These are phyloP conservation scores for Cicer arietinum DNA, from an alignment of 306 rosid genomes.

Conservation along the genomic window DNA sequence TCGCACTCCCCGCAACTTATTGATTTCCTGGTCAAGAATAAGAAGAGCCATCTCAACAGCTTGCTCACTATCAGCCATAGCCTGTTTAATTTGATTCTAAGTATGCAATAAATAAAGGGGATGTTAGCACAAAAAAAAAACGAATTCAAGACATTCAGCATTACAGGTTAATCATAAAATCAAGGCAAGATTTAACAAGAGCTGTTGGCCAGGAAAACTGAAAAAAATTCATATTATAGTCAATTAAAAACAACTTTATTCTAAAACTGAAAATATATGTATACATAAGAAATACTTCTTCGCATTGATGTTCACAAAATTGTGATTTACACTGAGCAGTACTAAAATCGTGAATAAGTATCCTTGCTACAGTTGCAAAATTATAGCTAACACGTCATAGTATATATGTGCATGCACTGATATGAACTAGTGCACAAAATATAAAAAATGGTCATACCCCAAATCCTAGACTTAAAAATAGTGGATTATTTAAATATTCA, in stretches of 20 bases:
- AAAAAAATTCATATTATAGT: conserved; percentile 11
- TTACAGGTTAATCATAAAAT: conserved; percentile 18
- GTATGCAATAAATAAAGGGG: conserved; percentile 46
- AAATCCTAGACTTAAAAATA: conserved; percentile 16
- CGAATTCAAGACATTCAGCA: conserved; percentile 36
- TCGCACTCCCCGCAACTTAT: conserved; percentile 66
- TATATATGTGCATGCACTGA: conserved; percentile 8
- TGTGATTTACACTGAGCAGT: neutral
- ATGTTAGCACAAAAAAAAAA: conserved; percentile 46
- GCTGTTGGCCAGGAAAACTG: conserved; percentile 4
- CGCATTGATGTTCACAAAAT: conserved; percentile 9
- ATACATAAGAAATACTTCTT: neutral
- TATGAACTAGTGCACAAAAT: conserved; percentile 26
- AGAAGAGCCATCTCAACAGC: conserved; percentile 80
- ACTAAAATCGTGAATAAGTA: neutral
- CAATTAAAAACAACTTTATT: neutral
- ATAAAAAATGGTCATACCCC: neutral
- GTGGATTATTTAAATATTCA: conserved; percentile 20
- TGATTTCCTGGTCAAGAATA: conserved; percentile 77
- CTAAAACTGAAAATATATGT: neutral
- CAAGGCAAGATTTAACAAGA: conserved; percentile 29
- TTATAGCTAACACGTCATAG: neutral
- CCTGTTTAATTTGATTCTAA: conserved; percentile 76
- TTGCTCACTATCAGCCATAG: conserved; percentile 70
- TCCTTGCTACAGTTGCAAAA: neutral